Evolutionary conservation across 768 basidiomycete genomes (phyloP).

Genomic region (Candolleomyces aberdarensis): DNA sequence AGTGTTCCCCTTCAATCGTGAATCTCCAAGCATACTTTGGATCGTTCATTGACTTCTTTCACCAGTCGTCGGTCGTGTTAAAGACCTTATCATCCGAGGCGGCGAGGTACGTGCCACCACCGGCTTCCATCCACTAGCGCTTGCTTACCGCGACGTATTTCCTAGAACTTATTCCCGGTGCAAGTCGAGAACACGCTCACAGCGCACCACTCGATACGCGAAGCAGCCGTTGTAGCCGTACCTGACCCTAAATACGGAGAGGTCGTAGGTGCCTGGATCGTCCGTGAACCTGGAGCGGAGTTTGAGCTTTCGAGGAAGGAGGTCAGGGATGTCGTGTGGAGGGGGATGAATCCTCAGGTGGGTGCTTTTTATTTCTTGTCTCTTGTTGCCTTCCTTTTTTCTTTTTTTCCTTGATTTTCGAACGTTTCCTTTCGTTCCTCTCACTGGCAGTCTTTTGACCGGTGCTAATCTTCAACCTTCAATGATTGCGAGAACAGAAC

Average conservation of each 20-base stretch:
- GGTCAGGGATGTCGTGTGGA: constrained; percentile 50
- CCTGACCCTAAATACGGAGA: constrained; percentile 70
- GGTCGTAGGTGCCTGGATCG: constrained; percentile 79
- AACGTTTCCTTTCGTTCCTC: not conserved
- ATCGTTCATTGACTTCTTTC: no score
- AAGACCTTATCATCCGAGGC: constrained; percentile 86
- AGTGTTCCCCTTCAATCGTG: no score
- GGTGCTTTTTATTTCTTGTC: constrained; percentile 10
- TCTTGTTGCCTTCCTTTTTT: not conserved
- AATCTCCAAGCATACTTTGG: no score
- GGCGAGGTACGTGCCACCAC: constrained; percentile 54
- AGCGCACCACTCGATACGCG: constrained; percentile 51
- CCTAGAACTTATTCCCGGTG: constrained; percentile 79
- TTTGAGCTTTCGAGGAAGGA: constrained; percentile 42
- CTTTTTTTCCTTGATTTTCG: not conserved
- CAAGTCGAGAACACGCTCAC: constrained; percentile 79
- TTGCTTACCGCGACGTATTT: not conserved
- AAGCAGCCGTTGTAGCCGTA: constrained; percentile 73
- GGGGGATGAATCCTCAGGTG: constrained; percentile 79
- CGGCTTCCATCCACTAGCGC: not conserved
- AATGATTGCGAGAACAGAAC: constrained; percentile 42
- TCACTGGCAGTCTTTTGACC: no score
- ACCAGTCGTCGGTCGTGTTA: constrained; percentile 74
- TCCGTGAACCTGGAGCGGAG: constrained; percentile 39
- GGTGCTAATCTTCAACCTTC: no score